Evolutionary conservation across 2,329 filamentous ascomycete species (phyloP).

Genomic region (Pseudogymnoascus sp.): DNA sequence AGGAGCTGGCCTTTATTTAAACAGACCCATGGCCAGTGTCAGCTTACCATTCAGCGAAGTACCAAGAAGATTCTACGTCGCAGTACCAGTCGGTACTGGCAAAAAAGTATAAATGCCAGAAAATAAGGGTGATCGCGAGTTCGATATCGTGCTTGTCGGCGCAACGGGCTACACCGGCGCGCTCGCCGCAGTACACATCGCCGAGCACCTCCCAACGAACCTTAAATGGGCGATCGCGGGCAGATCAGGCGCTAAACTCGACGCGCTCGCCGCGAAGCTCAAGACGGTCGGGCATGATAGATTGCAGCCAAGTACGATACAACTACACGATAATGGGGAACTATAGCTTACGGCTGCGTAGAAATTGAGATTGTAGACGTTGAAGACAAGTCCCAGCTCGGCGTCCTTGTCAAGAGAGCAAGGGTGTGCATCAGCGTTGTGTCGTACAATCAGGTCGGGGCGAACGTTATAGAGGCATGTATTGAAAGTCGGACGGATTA

Average conservation of each 20-base stretch:
- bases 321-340: too few relatives aligned
- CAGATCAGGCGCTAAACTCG: slow-evolving; percentile 66
- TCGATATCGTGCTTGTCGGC: slow-evolving; percentile 58
- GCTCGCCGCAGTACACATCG: slow-evolving; percentile 66
- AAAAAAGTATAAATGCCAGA: not conserved
- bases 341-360: slow-evolving; percentile 18
- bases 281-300: slow-evolving; percentile 61
- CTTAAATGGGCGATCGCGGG: slow-evolving; percentile 85
- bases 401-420: slow-evolving; percentile 45
- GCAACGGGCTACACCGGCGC: slow-evolving; percentile 79
- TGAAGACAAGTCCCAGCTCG: slow-evolving; percentile 35
- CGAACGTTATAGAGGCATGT: slow-evolving; percentile 18
- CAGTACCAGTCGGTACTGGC: not conserved
- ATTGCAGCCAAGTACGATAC: slow-evolving; percentile 51
- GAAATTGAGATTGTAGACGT: slow-evolving; percentile 46
- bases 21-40: not conserved
- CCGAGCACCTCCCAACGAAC: slow-evolving; percentile 60
- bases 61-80: not conserved
- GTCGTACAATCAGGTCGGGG: slow-evolving; percentile 17
- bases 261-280: slow-evolving; percentile 57
- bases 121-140: slow-evolving; percentile 30
- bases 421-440: slow-evolving; percentile 39
- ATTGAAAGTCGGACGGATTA: slow-evolving; percentile 20
- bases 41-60: not conserved
- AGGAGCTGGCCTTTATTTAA: not conserved